Evolutionary conservation across 2,329 filamentous ascomycete genomes (phyloP).

Genomic region (Colletotrichum cordylinicola): DNA sequence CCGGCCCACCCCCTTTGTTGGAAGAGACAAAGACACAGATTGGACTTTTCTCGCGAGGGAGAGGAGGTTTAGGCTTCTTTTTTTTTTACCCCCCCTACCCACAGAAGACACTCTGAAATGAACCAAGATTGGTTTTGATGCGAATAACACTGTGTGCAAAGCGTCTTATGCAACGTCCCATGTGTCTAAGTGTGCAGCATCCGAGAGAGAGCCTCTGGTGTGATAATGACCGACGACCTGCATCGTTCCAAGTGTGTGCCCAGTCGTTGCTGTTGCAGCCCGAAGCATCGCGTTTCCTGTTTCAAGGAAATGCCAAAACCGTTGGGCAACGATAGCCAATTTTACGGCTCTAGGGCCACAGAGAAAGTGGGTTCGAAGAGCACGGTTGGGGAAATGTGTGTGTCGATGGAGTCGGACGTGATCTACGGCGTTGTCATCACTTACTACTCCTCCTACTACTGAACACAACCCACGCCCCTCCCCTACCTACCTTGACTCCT

Average conservation of each 20-base stretch:
- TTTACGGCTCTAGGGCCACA: neutral
- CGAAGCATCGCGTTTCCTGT: neutral
- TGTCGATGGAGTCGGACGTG: neutral
- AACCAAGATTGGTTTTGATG: neutral
- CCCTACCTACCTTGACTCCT: neutral
- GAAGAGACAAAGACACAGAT: constrained; percentile 15
- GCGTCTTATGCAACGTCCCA: neutral
- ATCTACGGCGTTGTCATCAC: neutral
- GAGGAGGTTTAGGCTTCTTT: neutral
- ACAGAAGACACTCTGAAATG: neutral
- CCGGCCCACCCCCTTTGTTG: neutral
- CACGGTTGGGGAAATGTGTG: constrained; percentile 1
- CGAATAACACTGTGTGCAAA: neutral
- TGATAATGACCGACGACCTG: neutral
- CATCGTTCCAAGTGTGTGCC: neutral
- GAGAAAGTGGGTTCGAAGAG: neutral
- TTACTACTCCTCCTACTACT: neutral
- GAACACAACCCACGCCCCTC: neutral
- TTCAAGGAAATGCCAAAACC: neutral
- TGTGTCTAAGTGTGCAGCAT: neutral
- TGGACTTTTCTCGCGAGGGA: constrained; percentile 14
- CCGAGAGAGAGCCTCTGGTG: neutral
- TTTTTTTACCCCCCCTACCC: neutral
- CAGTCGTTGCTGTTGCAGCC: neutral
- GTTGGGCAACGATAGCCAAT: neutral